Percentiles rank a stretch among this genome's conserved stretches.
Evolutionary conservation across 345 rosid species (phyloP).

Genomic region (Eucalyptus curtisii): DNA sequence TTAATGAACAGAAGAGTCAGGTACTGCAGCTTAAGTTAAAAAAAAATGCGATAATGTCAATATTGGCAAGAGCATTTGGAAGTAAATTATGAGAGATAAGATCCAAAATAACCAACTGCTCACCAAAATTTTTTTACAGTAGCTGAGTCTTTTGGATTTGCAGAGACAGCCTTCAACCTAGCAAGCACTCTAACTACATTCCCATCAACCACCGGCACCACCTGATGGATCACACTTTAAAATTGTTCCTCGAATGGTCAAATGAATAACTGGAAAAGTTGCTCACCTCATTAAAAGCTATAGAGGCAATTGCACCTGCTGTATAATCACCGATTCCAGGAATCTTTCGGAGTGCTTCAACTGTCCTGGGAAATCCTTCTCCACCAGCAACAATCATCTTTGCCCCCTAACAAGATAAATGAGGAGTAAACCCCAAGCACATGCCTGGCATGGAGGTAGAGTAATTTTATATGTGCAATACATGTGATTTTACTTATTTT

Average conservation of each 20-base stretch:
- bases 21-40: not conserved
- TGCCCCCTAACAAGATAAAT: slow-evolving; percentile 37
- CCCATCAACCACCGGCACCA: slow-evolving; percentile 63
- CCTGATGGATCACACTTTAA: slow-evolving; percentile 22
- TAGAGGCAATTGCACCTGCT: slow-evolving; percentile 69
- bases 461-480: not conserved
- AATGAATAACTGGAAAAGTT: slow-evolving; percentile 1
- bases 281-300: slow-evolving; percentile 65
- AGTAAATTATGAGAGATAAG: not conserved
- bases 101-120: slow-evolving; percentile 3
- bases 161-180: slow-evolving; percentile 67
- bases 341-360: slow-evolving; percentile 36
- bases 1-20: not conserved
- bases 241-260: not conserved
- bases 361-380: slow-evolving; percentile 39
- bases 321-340: slow-evolving; percentile 72
- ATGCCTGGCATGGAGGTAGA: not conserved
- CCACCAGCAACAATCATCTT: slow-evolving; percentile 39
- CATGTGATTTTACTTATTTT: not conserved
- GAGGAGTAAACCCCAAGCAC: not conserved
- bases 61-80: not conserved
- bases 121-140: slow-evolving; percentile 65
- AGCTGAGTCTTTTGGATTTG: slow-evolving; percentile 63
- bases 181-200: slow-evolving; percentile 64
- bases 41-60: not conserved